These are phyloP conservation scores for Venturia aucupariae DNA, from an alignment of 2,329 filamentous ascomycete species.

Conservation along the genomic window DNA sequence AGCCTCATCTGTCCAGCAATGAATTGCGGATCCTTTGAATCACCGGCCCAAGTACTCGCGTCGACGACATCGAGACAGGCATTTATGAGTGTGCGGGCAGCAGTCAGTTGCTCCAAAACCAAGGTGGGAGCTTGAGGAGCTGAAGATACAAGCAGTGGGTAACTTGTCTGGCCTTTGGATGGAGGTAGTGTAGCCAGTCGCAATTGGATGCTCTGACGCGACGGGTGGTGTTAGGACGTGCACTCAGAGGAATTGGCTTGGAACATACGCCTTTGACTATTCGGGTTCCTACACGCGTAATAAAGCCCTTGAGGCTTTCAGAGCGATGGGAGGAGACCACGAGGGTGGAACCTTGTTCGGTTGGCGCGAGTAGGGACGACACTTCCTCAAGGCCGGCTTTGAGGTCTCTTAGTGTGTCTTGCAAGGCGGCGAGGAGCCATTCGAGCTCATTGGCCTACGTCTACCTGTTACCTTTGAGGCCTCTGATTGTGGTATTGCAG, in stretches of 20 bases:
- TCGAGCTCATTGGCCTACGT: constrained; percentile 47
- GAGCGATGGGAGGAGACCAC: constrained; percentile 80
- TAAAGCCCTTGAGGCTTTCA: constrained; percentile 83
- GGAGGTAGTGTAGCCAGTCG: constrained; percentile 60
- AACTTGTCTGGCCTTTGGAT: constrained; percentile 39
- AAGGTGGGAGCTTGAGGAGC: constrained; percentile 47
- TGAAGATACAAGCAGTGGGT: constrained; percentile 39
- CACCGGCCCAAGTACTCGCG: constrained; percentile 63
- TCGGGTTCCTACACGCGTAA: constrained; percentile 82
- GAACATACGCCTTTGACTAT: constrained; percentile 76
- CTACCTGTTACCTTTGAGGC: neutral
- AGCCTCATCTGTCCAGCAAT: constrained; percentile 50
- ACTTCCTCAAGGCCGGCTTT: constrained; percentile 77
- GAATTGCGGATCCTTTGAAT: constrained; percentile 49
- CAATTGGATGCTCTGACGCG: constrained; percentile 59
- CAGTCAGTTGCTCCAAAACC: constrained; percentile 59
- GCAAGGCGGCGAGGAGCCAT: constrained; percentile 54
- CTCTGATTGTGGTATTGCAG: too few relatives aligned
- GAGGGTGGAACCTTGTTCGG: constrained; percentile 78
- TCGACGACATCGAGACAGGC: constrained; percentile 75
- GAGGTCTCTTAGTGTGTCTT: constrained; percentile 51
- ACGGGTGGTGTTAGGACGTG: neutral
- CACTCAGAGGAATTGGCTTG: neutral
- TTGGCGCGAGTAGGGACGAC: constrained; percentile 73
- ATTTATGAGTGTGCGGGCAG: constrained; percentile 68